A percentile compares a stretch with the other conserved stretches of the same genome.
These are phyloP conservation scores for Monosporascus sp. DNA, from an alignment of 2,329 filamentous ascomycete genomes.

Conservation along the genomic window DNA sequence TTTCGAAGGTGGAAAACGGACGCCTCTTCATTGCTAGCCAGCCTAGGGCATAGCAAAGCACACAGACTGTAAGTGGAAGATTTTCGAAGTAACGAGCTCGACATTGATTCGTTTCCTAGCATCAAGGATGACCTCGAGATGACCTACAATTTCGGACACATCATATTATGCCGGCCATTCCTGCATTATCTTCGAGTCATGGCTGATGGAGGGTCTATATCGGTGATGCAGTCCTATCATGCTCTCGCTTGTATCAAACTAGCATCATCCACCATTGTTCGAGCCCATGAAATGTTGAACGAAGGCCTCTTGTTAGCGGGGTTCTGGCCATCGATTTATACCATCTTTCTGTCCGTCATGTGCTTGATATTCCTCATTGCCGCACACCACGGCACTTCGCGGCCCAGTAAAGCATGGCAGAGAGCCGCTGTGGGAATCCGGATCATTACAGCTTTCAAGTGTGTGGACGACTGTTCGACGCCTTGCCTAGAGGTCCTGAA, in stretches of 20 bases:
- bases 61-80: neutral
- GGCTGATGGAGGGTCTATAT: constrained; percentile 4
- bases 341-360: constrained; percentile 6
- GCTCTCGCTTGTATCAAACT: constrained; percentile 4
- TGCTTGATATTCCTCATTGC: constrained; percentile 5
- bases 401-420: constrained; percentile 4
- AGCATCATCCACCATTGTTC: constrained; percentile 3
- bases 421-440: constrained; percentile 2
- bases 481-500: constrained; percentile 3
- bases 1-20: constrained; percentile 2
- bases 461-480: constrained; percentile 1
- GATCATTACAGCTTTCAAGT: constrained; percentile 2
- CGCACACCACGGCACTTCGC: constrained; percentile 2
- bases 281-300: neutral
- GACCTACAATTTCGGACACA: constrained; percentile 5
- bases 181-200: constrained; percentile 3
- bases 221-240: constrained; percentile 4
- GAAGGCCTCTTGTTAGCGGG: neutral
- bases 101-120: neutral
- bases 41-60: constrained; percentile 1
- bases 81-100: neutral
- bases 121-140: constrained; percentile 6
- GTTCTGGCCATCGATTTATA: constrained; percentile 2
- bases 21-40: constrained; percentile 1
- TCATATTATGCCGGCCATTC: constrained; percentile 3